These are phyloP conservation scores for Scheffersomyces lignicola DNA, from an alignment of 1,139 yeast genomes.

Conservation along the genomic window DNA sequence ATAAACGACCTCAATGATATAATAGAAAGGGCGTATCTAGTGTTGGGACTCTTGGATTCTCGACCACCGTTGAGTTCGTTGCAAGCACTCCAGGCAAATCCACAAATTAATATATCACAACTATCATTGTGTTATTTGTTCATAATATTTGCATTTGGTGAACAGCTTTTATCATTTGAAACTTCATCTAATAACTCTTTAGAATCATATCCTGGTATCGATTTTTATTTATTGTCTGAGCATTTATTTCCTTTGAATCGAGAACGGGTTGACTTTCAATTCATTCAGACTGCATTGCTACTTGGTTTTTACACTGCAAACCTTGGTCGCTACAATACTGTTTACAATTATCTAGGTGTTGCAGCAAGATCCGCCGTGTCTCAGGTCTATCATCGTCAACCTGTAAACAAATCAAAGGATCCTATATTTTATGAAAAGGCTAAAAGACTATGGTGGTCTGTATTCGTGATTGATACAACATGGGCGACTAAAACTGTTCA, in stretches of 20 bases:
- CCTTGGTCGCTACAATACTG: constrained; percentile 47
- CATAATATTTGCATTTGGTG: constrained; percentile 37
- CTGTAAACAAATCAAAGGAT: constrained; percentile 8
- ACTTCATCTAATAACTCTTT: constrained; percentile 9
- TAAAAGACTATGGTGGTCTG: constrained; percentile 57
- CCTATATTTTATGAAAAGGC: constrained; percentile 29
- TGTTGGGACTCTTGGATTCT: constrained; percentile 21
- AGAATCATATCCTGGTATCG: constrained; percentile 31
- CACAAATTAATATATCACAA: constrained; percentile 6
- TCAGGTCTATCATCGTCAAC: constrained; percentile 44
- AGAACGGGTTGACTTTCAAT: constrained; percentile 39
- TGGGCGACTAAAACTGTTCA: constrained; percentile 54
- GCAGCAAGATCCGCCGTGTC: constrained; percentile 49
- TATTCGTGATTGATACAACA: constrained; percentile 48
- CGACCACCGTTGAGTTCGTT: constrained; percentile 11
- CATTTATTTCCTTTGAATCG: constrained; percentile 39
- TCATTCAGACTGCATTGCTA: constrained; percentile 46
- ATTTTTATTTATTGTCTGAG: constrained; percentile 39
- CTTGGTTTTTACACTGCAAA: constrained; percentile 51
- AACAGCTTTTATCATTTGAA: constrained; percentile 26
- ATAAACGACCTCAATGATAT: constrained; percentile 7
- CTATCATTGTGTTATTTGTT: constrained; percentile 30
- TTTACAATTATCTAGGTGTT: constrained; percentile 49
- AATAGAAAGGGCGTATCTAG: constrained; percentile 26
- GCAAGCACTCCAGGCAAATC: background rate